Conservation (phyloP, 805 yeast genomes). For the Sungouiella thailandica region DNA sequence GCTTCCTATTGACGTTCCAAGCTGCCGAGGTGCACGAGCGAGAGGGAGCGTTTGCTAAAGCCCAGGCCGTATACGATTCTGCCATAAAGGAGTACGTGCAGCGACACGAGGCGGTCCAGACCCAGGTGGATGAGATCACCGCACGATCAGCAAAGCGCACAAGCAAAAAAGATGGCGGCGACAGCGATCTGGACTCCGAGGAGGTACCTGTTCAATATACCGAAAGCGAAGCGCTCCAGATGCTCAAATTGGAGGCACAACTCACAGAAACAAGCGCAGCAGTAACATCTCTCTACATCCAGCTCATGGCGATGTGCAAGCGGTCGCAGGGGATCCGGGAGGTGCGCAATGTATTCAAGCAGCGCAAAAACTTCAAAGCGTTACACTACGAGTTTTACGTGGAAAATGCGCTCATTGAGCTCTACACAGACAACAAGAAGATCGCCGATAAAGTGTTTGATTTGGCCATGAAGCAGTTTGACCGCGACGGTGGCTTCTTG, state of each 20-base stretch:
- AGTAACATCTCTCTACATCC: constrained; percentile 63
- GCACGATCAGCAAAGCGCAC: constrained; percentile 6
- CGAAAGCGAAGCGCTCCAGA: constrained; percentile 18
- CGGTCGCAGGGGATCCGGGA: constrained; percentile 64
- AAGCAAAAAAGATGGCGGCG: constrained; percentile 7
- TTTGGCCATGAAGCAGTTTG: constrained; percentile 60
- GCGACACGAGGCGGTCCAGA: constrained; percentile 26
- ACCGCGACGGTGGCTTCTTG: constrained; percentile 56
- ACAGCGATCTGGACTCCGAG: constrained; percentile 1
- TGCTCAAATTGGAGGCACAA: constrained; percentile 17
- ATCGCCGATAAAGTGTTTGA: constrained; percentile 76
- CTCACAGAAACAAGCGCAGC: constrained; percentile 25
- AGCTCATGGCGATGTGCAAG: constrained; percentile 67
- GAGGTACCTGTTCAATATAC: constrained; percentile 9
- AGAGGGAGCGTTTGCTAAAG: constrained; percentile 44
- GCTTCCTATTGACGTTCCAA: constrained; percentile 61
- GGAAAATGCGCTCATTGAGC: constrained; percentile 80
- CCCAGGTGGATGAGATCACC: constrained; percentile 18
- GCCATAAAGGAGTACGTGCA: constrained; percentile 45
- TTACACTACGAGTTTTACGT: constrained; percentile 73
- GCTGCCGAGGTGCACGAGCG: constrained; percentile 68
- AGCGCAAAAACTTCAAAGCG: constrained; percentile 50
- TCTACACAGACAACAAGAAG: constrained; percentile 56
- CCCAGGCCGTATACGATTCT: constrained; percentile 44
- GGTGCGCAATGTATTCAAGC: constrained; percentile 67